Evolutionary conservation across 352 stramenopile genomes (phyloP), one percentile per base, ranked within the genome.

Genomic region (Phytophthora crassamura): DNA sequence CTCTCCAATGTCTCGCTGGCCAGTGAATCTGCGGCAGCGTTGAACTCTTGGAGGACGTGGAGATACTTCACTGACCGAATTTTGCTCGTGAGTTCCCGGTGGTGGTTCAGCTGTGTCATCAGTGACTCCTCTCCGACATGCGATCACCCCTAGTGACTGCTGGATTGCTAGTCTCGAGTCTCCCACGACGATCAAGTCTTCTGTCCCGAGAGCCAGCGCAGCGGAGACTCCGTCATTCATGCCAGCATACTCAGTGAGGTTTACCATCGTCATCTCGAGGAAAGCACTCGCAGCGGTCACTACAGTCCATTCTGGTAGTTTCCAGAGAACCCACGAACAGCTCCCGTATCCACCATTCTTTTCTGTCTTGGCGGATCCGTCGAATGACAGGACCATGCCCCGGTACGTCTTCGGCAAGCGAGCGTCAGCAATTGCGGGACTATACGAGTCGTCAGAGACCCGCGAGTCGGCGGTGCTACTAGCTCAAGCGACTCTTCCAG

Each of bases 311-410:
- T 47, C 35, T 3, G 50, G 50, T 11, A 58, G 7, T 28, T 22
- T 11, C 50, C 50, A 58, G 20, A 47, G 7, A 0, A 67, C 30
- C 39, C 41, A 63, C 0, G 47, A 46, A 36, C 56, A 53, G 22
- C 56, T 72, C 0, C 64, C 57, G 14, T 50, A 18, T 2, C 57
- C 34, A 1, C n/a, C 18, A 12, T 49, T 49, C 30, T 52, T 61
- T 18, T 45, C 40, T 1, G 33, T 38, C n/a, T 67, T 68, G 2
- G 55, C 55, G 5, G 60, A 59, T 0, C 61, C 67, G 15, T 75
- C 61, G 10, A 75, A 75, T 0, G 47, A 71, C 1, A 75, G 8
- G 1, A 72, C 35, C 20, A 55, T 28, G 1, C 54, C 48, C 48
- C 15, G 11, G 18, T 62, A 53, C 22, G 16, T 0, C 1, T 1